Conservation (phyloP, 352 stramenopile genomes). For the Globisporangium takayamanum region DNA sequence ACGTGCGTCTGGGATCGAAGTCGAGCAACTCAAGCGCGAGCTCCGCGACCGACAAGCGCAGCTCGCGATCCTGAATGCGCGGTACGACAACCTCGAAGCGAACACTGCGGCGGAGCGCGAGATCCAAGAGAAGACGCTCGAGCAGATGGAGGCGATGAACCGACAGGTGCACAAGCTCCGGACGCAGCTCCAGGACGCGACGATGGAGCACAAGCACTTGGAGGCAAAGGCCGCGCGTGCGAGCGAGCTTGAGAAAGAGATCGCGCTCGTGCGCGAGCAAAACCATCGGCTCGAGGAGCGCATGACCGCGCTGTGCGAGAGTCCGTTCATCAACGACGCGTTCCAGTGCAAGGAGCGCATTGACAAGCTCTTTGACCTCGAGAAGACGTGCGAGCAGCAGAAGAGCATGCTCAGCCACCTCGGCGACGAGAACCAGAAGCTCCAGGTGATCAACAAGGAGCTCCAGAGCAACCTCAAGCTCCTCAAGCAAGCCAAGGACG, state of each 20-base stretch:
- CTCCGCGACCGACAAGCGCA: conserved; percentile 78
- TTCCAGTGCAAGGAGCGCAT: conserved; percentile 85
- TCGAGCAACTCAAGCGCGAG: conserved; percentile 64
- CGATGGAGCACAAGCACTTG: conserved; percentile 74
- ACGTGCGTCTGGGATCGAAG: conserved; percentile 18
- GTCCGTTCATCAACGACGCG: conserved; percentile 90
- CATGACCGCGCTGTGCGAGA: conserved; percentile 89
- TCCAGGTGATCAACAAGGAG: conserved; percentile 73
- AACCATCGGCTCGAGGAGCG: conserved; percentile 87
- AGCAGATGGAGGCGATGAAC: conserved; percentile 89
- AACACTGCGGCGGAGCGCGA: conserved; percentile 78
- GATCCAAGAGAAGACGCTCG: conserved; percentile 86
- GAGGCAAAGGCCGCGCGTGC: conserved; percentile 55
- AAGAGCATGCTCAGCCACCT: conserved; percentile 65
- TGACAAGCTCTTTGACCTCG: conserved; percentile 80
- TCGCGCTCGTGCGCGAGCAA: conserved; percentile 62
- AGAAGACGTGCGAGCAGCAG: conserved; percentile 75
- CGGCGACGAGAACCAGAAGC: conserved; percentile 71
- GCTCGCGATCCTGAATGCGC: conserved; percentile 76
- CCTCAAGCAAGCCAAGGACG: conserved; percentile 71
- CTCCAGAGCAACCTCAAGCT: conserved; percentile 81
- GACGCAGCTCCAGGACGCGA: conserved; percentile 68
- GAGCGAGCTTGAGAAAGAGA: conserved; percentile 77
- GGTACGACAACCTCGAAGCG: conserved; percentile 86
- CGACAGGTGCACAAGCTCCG: conserved; percentile 86